phyloP scores from a whole-genome alignment of 2,329 filamentous ascomycete genomes.

The Botrytis squamosa region DNA sequence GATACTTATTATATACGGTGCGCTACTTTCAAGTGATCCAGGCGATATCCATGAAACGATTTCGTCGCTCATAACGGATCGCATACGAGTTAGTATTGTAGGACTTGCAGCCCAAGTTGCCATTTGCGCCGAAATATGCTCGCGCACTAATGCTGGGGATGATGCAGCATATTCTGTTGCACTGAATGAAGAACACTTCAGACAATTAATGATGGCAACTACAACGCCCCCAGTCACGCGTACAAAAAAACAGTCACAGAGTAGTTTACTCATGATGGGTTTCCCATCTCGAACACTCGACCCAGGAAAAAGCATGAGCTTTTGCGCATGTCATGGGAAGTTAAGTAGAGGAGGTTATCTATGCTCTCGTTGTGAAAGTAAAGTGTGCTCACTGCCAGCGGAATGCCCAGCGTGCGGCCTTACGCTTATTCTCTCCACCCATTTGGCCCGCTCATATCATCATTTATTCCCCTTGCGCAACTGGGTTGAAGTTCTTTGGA shows the following conservation, averaged over 20 bases:
- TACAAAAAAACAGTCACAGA: constrained; percentile 56
- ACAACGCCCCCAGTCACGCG: constrained; percentile 88
- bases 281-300: constrained; percentile 87
- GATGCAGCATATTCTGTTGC: constrained; percentile 76
- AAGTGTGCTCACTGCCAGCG: constrained; percentile 85
- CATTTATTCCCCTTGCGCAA: constrained; percentile 88
- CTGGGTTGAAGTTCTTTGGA: constrained; percentile 89
- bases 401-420: constrained; percentile 90
- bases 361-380: constrained; percentile 83
- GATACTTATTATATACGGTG: constrained; percentile 87
- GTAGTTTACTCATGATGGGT: constrained; percentile 90
- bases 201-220: constrained; percentile 81
- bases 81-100: constrained; percentile 84
- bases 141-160: constrained; percentile 82
- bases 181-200: constrained; percentile 82
- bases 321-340: constrained; percentile 88
- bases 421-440: constrained; percentile 90
- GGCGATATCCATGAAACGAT: constrained; percentile 95
- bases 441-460: constrained; percentile 89
- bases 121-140: constrained; percentile 86
- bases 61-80: constrained; percentile 71
- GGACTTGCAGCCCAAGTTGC: constrained; percentile 89
- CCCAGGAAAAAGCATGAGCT: constrained; percentile 60
- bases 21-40: constrained; percentile 84
- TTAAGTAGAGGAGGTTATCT: constrained; percentile 82